A percentile compares a stretch with the other conserved stretches of the same genome.
phyloP scores from a whole-genome alignment of 345 rosid species.

The Adansonia digitata region DNA sequence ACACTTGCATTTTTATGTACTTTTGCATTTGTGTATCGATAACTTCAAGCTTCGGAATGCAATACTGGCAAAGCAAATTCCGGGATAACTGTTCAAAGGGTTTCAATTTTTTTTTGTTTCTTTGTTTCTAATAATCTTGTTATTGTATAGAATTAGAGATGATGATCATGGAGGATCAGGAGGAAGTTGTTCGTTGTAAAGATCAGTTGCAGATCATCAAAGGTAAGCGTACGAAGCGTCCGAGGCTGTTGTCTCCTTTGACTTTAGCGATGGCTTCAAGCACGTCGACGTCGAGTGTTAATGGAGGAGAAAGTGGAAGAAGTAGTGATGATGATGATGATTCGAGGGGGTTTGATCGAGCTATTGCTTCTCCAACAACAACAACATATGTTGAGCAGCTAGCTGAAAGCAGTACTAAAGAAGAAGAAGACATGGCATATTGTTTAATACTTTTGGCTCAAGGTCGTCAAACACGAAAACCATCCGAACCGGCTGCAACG shows the following conservation, averaged over 20 bases:
- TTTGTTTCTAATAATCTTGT: too few species aligned
- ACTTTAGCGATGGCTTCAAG: conserved; percentile 28
- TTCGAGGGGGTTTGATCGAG: background rate
- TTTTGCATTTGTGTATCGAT: background rate
- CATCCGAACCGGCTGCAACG: background rate
- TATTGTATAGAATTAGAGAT: background rate
- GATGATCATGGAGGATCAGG: conserved; percentile 32
- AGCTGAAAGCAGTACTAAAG: conserved; percentile 10
- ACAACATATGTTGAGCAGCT: conserved; percentile 22
- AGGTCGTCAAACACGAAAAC: conserved; percentile 24
- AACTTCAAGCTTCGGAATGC: conserved; percentile 35
- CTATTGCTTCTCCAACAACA: conserved; percentile 9
- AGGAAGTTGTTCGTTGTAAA: conserved; percentile 17
- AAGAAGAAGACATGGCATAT: conserved; percentile 66
- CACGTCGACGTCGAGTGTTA: conserved; percentile 1
- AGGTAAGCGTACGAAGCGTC: conserved; percentile 77
- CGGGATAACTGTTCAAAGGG: conserved; percentile 16
- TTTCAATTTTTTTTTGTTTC: conserved; percentile 11
- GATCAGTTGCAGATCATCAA: conserved; percentile 34
- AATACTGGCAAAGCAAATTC: conserved; percentile 30
- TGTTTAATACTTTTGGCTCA: conserved; percentile 63
- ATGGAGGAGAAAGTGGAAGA: conserved; percentile 21
- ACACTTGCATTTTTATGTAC: background rate
- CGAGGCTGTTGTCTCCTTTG: conserved; percentile 44
- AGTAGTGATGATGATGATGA: conserved; percentile 15